Evolutionary conservation across 1,284 basidiomycete species (phyloP).

Genomic region (Microstroma glucosiphilum): DNA sequence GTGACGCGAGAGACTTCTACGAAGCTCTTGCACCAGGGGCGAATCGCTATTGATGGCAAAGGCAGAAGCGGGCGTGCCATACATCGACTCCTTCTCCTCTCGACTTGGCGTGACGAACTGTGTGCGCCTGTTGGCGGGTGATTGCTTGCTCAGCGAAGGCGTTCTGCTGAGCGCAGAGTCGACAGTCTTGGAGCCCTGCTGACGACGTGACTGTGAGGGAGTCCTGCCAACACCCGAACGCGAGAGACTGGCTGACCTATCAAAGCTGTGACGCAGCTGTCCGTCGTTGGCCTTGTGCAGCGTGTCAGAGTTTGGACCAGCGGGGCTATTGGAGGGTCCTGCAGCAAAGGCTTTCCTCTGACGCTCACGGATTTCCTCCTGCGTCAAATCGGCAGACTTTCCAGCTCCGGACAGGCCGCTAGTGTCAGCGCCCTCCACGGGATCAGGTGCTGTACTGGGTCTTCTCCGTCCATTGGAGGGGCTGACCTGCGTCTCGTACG

Average conservation of each 20-base stretch:
- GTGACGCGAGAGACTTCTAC: conserved; percentile 5
- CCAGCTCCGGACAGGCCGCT: not conserved
- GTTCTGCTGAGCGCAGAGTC: too few relatives aligned
- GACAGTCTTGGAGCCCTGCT: not conserved
- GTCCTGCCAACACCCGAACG: not conserved
- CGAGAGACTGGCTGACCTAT: too few relatives aligned
- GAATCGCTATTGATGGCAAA: not conserved
- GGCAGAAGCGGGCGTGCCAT: not conserved
- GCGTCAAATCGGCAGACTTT: not conserved
- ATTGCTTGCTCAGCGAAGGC: too few relatives aligned
- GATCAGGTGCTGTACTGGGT: not conserved
- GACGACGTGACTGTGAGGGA: conserved; percentile 9
- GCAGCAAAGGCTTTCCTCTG: not conserved
- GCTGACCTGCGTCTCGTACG: not conserved
- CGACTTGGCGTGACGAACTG: not conserved
- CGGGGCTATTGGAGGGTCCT: conserved; percentile 1
- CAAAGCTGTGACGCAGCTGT: too few relatives aligned
- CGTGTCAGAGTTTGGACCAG: too few relatives aligned
- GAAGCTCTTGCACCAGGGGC: not conserved
- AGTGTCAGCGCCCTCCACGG: not conserved
- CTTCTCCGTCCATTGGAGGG: not conserved
- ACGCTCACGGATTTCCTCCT: not conserved
- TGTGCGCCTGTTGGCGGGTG: not conserved
- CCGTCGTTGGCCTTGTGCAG: too few relatives aligned
- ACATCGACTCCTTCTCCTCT: not conserved